Percentiles rank a stretch among this genome's conserved stretches.
Conservation (phyloP, 2,329 filamentous ascomycete genomes). For the Venturia oleaginea region DNA sequence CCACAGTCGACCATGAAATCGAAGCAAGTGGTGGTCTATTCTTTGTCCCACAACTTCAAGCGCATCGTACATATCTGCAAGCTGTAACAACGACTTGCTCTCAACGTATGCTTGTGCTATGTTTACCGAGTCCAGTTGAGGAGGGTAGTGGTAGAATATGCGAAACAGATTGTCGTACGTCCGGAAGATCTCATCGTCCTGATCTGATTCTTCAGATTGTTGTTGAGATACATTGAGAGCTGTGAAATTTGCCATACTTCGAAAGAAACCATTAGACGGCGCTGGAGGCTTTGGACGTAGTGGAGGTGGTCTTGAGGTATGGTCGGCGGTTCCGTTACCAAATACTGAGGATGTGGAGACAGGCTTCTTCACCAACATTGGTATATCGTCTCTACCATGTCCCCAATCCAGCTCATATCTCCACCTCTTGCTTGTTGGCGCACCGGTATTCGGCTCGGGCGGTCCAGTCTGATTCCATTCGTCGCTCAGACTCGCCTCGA, state of each 20-base stretch:
- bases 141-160: constrained; percentile 90
- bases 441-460: constrained; percentile 27
- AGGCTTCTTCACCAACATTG: constrained; percentile 83
- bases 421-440: constrained; percentile 55
- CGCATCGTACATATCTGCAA: constrained; percentile 94
- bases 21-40: constrained; percentile 86
- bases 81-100: constrained; percentile 77
- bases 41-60: constrained; percentile 78
- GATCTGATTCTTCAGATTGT: neutral
- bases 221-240: constrained; percentile 42
- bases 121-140: constrained; percentile 71
- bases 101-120: constrained; percentile 90
- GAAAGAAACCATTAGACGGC: constrained; percentile 60
- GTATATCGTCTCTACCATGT: constrained; percentile 61
- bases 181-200: constrained; percentile 60
- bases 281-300: constrained; percentile 54
- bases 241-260: constrained; percentile 74
- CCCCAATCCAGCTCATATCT: constrained; percentile 80
- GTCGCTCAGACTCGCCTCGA: constrained; percentile 73
- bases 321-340: constrained; percentile 20
- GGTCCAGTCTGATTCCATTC: constrained; percentile 52
- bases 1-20: constrained; percentile 85
- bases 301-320: constrained; percentile 38
- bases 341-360: constrained; percentile 20
- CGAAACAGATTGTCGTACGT: constrained; percentile 96